phyloP scores from a whole-genome alignment of 495 filamentous ascomycete species.

The Saxophila tyrrhenica region DNA sequence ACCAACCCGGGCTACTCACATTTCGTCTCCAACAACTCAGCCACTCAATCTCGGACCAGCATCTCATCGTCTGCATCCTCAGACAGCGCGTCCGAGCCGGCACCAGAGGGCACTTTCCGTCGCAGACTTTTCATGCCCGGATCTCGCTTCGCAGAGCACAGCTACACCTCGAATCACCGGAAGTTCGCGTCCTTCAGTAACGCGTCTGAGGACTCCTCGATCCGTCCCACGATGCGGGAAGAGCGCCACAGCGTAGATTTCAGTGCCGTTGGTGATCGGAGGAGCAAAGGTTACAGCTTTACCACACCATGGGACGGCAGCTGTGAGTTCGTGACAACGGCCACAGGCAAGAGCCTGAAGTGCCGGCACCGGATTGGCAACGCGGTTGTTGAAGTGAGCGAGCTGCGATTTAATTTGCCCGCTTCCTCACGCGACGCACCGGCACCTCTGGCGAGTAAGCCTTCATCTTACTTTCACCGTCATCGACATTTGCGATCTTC shows the following conservation, averaged over 20 bases:
- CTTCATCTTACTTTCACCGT: constrained; percentile 26
- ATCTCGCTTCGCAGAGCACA: constrained; percentile 17
- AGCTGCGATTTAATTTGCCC: constrained; percentile 81
- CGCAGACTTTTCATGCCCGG: constrained; percentile 30
- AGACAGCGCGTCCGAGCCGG: constrained; percentile 1
- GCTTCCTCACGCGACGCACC: not conserved
- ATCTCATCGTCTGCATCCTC: constrained; percentile 6
- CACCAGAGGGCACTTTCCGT: constrained; percentile 19
- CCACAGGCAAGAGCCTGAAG: constrained; percentile 58
- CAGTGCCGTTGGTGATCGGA: not conserved
- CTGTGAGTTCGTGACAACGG: constrained; percentile 71
- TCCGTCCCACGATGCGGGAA: not conserved
- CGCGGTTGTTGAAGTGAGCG: constrained; percentile 52
- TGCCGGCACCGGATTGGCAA: constrained; percentile 54
- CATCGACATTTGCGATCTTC: not conserved
- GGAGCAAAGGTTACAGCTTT: constrained; percentile 49
- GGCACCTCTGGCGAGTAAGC: constrained; percentile 1
- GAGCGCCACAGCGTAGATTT: not conserved
- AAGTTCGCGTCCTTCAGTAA: not conserved
- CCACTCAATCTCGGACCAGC: constrained; percentile 18
- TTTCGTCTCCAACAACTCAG: constrained; percentile 28
- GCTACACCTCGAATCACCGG: constrained; percentile 6
- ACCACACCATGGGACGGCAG: constrained; percentile 72
- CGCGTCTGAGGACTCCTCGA: not conserved
- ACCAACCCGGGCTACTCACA: constrained; percentile 52